Evolutionary conservation across 305 asterid genomes (phyloP).

Genomic region (Solanum hybrid): DNA sequence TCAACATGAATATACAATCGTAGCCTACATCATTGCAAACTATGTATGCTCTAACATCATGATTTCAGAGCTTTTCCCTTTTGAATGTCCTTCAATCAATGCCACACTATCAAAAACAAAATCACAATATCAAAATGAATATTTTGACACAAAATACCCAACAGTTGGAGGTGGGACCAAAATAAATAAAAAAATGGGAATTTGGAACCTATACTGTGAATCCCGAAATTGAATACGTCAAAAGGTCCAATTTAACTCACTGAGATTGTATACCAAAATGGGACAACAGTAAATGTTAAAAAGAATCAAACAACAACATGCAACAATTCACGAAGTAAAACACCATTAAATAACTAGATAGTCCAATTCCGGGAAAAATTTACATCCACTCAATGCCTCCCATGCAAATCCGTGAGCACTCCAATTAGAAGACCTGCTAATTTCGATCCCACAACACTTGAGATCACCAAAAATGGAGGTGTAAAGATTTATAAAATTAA

Average conservation of each 20-base stretch:
- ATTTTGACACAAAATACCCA: neutral
- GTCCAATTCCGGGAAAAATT: neutral
- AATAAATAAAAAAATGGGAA: no score
- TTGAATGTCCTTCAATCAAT: neutral
- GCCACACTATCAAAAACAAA: neutral
- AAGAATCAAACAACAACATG: neutral
- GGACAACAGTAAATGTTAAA: neutral
- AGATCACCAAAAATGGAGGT: neutral
- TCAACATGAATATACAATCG: neutral
- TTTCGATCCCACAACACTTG: neutral
- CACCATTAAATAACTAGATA: no score
- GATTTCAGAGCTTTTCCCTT: neutral
- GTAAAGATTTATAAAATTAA: no score
- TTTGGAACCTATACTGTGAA: neutral
- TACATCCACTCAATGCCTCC: neutral
- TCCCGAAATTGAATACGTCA: neutral
- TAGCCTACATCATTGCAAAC: neutral
- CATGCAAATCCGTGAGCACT: no score
- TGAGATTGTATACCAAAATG: neutral
- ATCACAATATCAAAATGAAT: neutral
- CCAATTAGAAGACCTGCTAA: neutral
- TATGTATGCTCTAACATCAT: neutral
- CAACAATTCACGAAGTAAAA: no score
- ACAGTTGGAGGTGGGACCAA: neutral
- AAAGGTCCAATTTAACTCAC: neutral